Evolutionary conservation across 2,329 filamentous ascomycete species (phyloP), one percentile per base, ranked within the genome.

Genomic region (Metarhizium guizhouense): DNA sequence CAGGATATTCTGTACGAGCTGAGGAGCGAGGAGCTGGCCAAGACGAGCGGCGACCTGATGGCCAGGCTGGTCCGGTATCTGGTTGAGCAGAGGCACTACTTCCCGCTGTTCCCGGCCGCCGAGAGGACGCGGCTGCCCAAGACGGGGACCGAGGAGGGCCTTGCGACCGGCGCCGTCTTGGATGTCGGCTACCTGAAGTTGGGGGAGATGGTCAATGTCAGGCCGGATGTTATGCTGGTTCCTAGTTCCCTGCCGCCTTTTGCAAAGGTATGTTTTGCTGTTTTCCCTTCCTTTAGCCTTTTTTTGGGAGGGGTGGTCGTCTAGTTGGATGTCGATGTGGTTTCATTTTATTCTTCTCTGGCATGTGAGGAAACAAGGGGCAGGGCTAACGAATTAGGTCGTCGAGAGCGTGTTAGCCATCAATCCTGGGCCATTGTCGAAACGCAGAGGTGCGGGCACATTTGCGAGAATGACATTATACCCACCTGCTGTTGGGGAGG

Each of bases 21-120:
- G 53, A 80, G 86, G n/a, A 76, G 80, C 30, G 86, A 93, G 64
- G 90, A 95, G 69, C 67, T 83, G 7, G 60, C 61, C 57, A 61
- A 57, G 55, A 63, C 63, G 11, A 61, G 60, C 2, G 63, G 63
- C n/a, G 84, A 88, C 61, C 64, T 88, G 30, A 76, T 93, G 64
- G 83, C 85, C 16, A 76, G 93, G n/a, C 72, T 92, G 50, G 83
- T 87, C 6, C 80, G 84, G 20, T 86, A 94, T 62, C 70, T 99
- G 18, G 82, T 99, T 56, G 88, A 96, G 71, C 94, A 97, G 72
- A 78, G 92, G 6, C 91, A 94, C 66, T 97, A 92, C 70, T 90
- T 90, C 64, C 94, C 94, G 0, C 73, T 97, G 1, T 96, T 92
- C 66, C 94, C 94, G 6, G 85, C 93, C 0, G 80, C 85, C 13